Evolutionary conservation across 2,329 filamentous ascomycete species (phyloP), one percentile per base, ranked within the genome.

Genomic region (Diaporthe destruens): DNA sequence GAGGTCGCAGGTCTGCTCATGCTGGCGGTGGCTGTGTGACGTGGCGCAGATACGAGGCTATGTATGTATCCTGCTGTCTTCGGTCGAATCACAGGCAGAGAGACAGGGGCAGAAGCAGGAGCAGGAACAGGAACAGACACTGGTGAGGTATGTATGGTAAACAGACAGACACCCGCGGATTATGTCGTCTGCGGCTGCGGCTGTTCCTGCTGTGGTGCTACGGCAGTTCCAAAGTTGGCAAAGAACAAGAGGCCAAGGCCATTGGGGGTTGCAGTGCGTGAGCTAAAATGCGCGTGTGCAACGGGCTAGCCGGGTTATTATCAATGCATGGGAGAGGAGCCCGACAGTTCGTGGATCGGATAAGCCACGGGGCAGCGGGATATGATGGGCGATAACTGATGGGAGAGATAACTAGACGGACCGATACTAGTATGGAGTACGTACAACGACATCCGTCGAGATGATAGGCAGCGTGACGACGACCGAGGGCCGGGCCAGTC

Each of bases 1-100:
- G 67, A 70, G 18, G 67, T 65, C 61, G 61, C 49, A 36, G 67
- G 67, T 61, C 67, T 61, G 29, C 67, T 70, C 67, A 70, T 70
- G 55, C 16, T 53, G 16, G 67, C 7, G 54, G 9, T 65, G 20
- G 44, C 39, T n/a, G n/a, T 14, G 5, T 65, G 42, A 29, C 34
- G 9, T 11, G 34, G 34, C 34, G 34, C 18, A 12, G n/a, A 11
- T 25, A 42, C 14, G 3, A 2, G 12, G 9, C 11, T 39, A n/a
- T n/a, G n/a, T 36, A 11, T 36, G 34, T 16, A 11, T 47, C 25
- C 57, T 47, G 18, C 16, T 47, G 39, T 63, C 39, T 25, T 14
- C 16, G 39, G 23, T 44, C 20, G 8, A 20, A 34, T 1, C 36
- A 44, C 8, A n/a, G 18, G 23, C 34, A 12, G 36, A 14, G 36